Base-by-base conservation (phyloP, 345 rosid species). In the Punica granatum region DNA sequence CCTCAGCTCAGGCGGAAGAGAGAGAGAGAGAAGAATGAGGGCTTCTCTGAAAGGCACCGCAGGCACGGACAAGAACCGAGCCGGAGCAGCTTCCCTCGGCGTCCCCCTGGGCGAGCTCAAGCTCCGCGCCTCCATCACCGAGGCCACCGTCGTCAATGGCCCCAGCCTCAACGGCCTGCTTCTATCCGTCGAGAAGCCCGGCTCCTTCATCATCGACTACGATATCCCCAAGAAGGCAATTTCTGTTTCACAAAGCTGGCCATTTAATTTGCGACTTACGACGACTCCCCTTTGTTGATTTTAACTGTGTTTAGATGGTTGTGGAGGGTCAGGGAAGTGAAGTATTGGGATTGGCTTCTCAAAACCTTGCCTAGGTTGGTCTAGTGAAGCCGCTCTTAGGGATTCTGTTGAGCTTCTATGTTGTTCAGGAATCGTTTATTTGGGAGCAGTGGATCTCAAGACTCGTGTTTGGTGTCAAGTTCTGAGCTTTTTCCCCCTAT, bases 161-260 rank as follows among this genome's bases (percentile, higher is more conserved):
- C 97, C 97, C 68, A 82, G 81, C 79, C 75, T 94, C 63, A 86
- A 81, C 78, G 97, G 95, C 61, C 71, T 94, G 77, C 71, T 77
- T 71, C 81, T 94, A 42, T 83, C 86, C 66, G 81, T 89, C 25
- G 97, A 93, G 76, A 90, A 84, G 74, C 97, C 97, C 6, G 97
- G 96, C 33, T 88, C 71, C 82, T 90, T 92, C 81, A 80, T 80
- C 74, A 51, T 88, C 46, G 97, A 88, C 76, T 88, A 86, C 66
- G 81, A 90, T 78, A 90, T 92, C 70, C 93, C 97, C 72, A 88
- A 78, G 72, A 83, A 85, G 90, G 96, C 84, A 73, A 39, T 18
- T 21, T 46, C 41, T n/a, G n/a, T 59, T 59, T 37, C 41, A 11
- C 23, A 7, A 35, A 14, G 23, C n/a, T 60, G 26, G 28, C 31